Conservation (phyloP, 352 stramenopile species). For the Pythium brachiatum region DNA sequence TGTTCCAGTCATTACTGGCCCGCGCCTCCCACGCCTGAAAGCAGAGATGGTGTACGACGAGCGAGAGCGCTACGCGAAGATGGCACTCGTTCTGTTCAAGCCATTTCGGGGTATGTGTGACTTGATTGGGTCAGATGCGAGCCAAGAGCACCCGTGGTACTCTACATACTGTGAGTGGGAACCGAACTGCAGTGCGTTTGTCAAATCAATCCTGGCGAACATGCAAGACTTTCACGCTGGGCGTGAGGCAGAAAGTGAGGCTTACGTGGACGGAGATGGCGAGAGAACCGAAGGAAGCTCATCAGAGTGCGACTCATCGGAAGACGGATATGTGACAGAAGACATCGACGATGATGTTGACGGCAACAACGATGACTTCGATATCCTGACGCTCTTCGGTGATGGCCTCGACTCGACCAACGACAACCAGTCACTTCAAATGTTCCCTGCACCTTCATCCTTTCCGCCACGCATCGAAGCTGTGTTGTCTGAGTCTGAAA, state of each 20-base stretch:
- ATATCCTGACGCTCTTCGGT: not conserved
- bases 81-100: constrained; percentile 21
- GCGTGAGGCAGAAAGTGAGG: constrained; percentile 5
- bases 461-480: not conserved
- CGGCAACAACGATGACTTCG: not conserved
- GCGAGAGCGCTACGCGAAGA: not conserved
- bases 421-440: not conserved
- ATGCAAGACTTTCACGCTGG: constrained; percentile 18
- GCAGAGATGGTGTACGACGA: constrained; percentile 2
- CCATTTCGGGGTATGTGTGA: not conserved
- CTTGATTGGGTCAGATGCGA: not conserved
- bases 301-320: not conserved
- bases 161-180: constrained; percentile 7
- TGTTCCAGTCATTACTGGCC: constrained; percentile 10
- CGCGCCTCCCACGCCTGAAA: not conserved
- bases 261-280: not conserved
- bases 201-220: constrained; percentile 7
- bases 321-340: constrained; percentile 11
- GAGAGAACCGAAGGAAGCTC: not conserved
- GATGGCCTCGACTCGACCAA: not conserved
- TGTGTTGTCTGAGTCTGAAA: not conserved
- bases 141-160: not conserved
- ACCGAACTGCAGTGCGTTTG: not conserved
- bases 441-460: not conserved
- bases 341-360: not conserved